Percentiles rank a stretch among this genome's conserved stretches.
These are phyloP conservation scores for Allium cepa DNA, from an alignment of 106 monocot species.

Conservation along the genomic window DNA sequence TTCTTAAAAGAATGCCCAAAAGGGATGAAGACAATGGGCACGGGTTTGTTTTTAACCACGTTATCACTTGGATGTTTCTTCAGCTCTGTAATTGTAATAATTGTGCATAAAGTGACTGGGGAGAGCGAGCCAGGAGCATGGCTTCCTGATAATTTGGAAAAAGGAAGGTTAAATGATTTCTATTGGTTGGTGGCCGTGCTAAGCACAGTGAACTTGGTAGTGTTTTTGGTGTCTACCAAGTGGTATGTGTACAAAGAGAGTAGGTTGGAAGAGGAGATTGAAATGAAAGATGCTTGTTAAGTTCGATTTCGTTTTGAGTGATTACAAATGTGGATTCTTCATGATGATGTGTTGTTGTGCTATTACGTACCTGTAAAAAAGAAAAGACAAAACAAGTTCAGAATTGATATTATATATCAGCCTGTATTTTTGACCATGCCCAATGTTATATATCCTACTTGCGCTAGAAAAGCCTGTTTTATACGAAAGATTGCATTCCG, in stretches of 20 bases:
- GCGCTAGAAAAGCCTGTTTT: too few relatives aligned
- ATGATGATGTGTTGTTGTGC: too few relatives aligned
- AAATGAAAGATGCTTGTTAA: background rate
- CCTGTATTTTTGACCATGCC: too few relatives aligned
- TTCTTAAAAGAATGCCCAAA: slow-evolving; percentile 44
- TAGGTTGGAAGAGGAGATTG: background rate
- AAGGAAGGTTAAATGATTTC: slow-evolving; percentile 41
- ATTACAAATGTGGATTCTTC: too few relatives aligned
- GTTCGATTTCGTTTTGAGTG: too few relatives aligned
- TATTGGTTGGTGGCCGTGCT: slow-evolving; percentile 50
- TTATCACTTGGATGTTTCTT: slow-evolving; percentile 48
- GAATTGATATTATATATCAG: too few relatives aligned
- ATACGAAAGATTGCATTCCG: too few relatives aligned
- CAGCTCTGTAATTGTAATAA: slow-evolving; percentile 33
- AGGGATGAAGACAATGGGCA: slow-evolving; percentile 28
- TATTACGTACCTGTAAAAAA: too few relatives aligned
- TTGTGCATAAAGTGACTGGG: slow-evolving; percentile 43
- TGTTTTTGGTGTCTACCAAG: slow-evolving; percentile 27
- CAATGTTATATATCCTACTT: too few relatives aligned
- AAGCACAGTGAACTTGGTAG: slow-evolving; percentile 23
- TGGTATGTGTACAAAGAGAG: slow-evolving; percentile 40
- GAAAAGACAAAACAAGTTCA: too few relatives aligned
- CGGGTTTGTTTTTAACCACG: slow-evolving; percentile 18
- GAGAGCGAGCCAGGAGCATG: slow-evolving; percentile 27
- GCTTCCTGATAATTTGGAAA: slow-evolving; percentile 42